Evolutionary conservation across 441 rosid species (phyloP).

Genomic region (Manihot esculenta): DNA sequence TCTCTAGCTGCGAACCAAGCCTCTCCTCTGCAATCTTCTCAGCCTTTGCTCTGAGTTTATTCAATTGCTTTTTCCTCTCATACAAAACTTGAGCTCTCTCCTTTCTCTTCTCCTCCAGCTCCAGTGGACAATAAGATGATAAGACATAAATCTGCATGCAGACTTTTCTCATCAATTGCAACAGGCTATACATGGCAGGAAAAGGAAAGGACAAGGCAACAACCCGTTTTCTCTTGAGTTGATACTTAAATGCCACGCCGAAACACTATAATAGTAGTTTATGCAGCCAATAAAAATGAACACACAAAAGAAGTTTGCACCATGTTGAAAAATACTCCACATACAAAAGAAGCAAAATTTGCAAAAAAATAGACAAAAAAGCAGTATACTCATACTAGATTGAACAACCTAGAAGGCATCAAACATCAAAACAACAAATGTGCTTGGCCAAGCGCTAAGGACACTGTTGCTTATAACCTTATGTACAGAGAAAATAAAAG

Average conservation of each 20-base stretch:
- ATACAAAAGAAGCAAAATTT: too few species aligned
- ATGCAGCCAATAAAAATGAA: not conserved
- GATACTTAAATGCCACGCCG: not conserved
- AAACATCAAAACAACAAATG: too few species aligned
- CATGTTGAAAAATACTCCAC: too few species aligned
- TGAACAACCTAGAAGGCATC: too few species aligned
- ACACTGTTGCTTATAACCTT: too few species aligned
- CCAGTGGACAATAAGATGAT: constrained; percentile 31
- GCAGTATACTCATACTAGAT: too few species aligned
- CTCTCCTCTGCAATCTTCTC: constrained; percentile 73
- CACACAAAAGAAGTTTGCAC: too few species aligned
- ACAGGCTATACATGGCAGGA: not conserved
- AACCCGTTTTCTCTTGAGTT: not conserved
- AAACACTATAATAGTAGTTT: not conserved
- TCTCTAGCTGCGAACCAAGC: constrained; percentile 66
- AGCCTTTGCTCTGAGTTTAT: constrained; percentile 62
- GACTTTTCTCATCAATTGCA: not conserved
- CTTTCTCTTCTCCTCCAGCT: constrained; percentile 75
- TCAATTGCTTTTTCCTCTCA: constrained; percentile 76
- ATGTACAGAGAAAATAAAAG: too few species aligned
- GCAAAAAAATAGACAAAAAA: too few species aligned
- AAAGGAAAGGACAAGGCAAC: not conserved
- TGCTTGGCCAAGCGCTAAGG: too few species aligned
- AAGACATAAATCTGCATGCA: not conserved
- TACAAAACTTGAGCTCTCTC: constrained; percentile 62